Evolutionary conservation across 805 yeast species (phyloP).

Genomic region (Sugiyamaella lignohabitans): DNA sequence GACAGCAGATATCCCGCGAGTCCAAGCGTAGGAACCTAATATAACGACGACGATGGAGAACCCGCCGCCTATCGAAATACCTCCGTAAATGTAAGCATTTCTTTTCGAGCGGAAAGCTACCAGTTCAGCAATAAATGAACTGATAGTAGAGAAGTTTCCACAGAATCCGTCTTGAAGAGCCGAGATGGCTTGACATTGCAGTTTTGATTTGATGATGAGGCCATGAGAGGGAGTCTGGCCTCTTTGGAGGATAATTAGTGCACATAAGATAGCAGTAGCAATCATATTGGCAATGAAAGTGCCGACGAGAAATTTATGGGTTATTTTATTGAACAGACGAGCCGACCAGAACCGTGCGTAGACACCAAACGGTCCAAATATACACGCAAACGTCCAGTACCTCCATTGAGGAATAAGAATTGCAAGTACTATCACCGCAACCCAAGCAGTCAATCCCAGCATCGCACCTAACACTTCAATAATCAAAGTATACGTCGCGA

Average conservation of each 20-base stretch:
- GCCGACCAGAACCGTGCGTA: constrained; percentile 51
- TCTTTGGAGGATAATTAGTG: constrained; percentile 45
- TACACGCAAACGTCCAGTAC: constrained; percentile 58
- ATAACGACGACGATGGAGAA: constrained; percentile 50
- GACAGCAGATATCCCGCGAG: constrained; percentile 34
- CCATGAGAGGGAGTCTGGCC: constrained; percentile 18
- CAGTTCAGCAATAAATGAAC: constrained; percentile 71
- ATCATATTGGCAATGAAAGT: constrained; percentile 45
- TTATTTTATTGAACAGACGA: constrained; percentile 43
- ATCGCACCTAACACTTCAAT: constrained; percentile 26
- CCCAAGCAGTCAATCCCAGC: constrained; percentile 31
- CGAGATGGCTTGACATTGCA: constrained; percentile 45
- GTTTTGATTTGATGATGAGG: constrained; percentile 23
- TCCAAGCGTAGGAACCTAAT: constrained; percentile 71
- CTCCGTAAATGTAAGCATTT: constrained; percentile 46
- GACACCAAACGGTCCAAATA: constrained; percentile 71
- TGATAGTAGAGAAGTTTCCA: constrained; percentile 66
- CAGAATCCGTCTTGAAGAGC: constrained; percentile 63
- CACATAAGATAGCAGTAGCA: constrained; percentile 42
- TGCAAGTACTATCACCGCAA: constrained; percentile 39
- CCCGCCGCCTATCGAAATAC: constrained; percentile 40
- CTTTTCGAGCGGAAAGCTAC: constrained; percentile 31
- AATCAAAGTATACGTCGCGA: constrained; percentile 2
- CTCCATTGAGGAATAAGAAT: constrained; percentile 44
- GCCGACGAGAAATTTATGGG: constrained; percentile 50